Base-by-base conservation (phyloP, 352 stramenopile species). In the Globisporangium canariense region DNA sequence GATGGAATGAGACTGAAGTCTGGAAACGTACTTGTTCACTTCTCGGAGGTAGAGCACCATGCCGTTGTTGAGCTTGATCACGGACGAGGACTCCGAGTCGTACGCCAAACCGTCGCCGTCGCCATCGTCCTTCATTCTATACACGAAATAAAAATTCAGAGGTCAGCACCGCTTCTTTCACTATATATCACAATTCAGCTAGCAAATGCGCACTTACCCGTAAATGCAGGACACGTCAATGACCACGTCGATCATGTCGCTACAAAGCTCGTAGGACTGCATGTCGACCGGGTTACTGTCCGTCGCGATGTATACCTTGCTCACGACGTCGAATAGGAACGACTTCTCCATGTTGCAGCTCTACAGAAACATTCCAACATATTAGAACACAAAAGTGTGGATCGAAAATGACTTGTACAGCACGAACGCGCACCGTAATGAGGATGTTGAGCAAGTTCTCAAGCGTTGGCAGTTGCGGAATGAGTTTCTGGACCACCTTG, bases 161-260 rank as follows among this genome's bases (percentile, higher is more conserved):
- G 25, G 14, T 38, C 22, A 51, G 20, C 38, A 36, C 1, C 11
- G 47, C 8, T 58, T 2, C 6, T 5, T 56, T 41, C 16, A 57
- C 14, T 30, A 40, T 32, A 28, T 30, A n/a, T 65, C 63, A 49
- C 71, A 88, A 76, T 28, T 28, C 25, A 28, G 25, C 25, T 28
- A 28, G 9, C 36, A 0, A 9, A 38, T 41, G 10, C 9, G 13
- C 20, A 32, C 53, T 28, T 13, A 68, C 62, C 97, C 97, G 73
- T 99, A 99, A 68, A 99, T 99, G 69, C 97, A 98, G 51, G 96
- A 99, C 0, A 99, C 96, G 75, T 99, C 97, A 55, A 99, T 96
- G 52, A 99, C 97, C 10, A 99, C 96, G 81, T 99, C 97, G 69
- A 99, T 99, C 96, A 99, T 99, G 73, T 99, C 97, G 65, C 89